Conservation (phyloP, 129 eudicot species). For the Silybum marianum region DNA sequence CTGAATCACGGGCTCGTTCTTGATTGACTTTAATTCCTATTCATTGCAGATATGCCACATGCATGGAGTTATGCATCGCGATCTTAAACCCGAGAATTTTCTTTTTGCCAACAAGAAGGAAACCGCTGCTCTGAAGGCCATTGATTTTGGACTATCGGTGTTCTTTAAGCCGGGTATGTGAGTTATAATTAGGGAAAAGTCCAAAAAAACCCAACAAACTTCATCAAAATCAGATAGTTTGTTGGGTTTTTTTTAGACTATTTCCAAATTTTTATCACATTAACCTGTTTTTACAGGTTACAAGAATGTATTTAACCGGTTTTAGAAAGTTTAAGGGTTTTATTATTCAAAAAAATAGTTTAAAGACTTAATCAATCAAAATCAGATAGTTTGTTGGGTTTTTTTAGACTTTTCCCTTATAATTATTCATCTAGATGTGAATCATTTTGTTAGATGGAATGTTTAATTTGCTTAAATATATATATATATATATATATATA, state of each 20-base stretch:
- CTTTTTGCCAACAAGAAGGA: constrained; percentile 85
- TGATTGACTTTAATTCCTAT: constrained; percentile 16
- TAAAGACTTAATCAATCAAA: too few relatives aligned
- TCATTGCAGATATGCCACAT: constrained; percentile 58
- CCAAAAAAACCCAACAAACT: too few relatives aligned
- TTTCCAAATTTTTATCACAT: too few relatives aligned
- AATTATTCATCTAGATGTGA: background rate
- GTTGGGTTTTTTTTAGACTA: too few relatives aligned
- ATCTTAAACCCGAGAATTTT: constrained; percentile 90
- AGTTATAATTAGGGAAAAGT: background rate
- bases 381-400: too few relatives aligned
- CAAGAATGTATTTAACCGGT: too few relatives aligned
- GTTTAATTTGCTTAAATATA: background rate
- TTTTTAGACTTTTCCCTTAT: background rate
- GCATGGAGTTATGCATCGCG: constrained; percentile 90
- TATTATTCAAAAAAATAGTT: too few relatives aligned
- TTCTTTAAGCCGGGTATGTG: constrained; percentile 79
- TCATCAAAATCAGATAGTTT: too few relatives aligned
- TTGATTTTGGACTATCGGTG: constrained; percentile 83
- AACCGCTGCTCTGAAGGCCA: constrained; percentile 69
- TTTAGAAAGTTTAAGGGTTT: too few relatives aligned
- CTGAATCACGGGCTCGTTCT: background rate
- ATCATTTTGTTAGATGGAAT: background rate
- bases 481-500: too few relatives aligned
- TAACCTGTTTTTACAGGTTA: too few relatives aligned